phyloP scores from a whole-genome alignment of 352 stramenopile species.

The Phytophthora pistaciae region DNA sequence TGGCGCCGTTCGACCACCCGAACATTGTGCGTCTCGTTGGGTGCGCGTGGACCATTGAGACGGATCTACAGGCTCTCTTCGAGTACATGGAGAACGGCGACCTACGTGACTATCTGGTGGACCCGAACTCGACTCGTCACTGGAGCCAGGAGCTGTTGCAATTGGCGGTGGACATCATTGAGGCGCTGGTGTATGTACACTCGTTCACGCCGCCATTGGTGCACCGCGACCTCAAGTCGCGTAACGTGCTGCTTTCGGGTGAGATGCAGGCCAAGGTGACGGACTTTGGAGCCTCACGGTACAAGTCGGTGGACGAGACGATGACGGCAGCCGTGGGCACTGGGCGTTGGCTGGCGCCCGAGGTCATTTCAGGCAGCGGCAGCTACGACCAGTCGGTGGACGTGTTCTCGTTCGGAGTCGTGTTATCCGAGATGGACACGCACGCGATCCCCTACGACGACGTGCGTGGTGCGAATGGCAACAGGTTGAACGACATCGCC shows the following conservation, averaged over 20 bases:
- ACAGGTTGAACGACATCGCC: slow-evolving; percentile 49
- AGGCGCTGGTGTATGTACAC: slow-evolving; percentile 71
- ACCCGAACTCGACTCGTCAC: slow-evolving; percentile 27
- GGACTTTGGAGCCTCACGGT: slow-evolving; percentile 66
- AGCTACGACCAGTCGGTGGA: slow-evolving; percentile 61
- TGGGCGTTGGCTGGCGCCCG: slow-evolving; percentile 59
- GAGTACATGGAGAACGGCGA: slow-evolving; percentile 77
- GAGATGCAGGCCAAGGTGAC: slow-evolving; percentile 64
- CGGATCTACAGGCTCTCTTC: slow-evolving; percentile 67
- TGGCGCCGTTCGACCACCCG: slow-evolving; percentile 63
- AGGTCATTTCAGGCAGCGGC: slow-evolving; percentile 57
- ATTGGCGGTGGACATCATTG: slow-evolving; percentile 55
- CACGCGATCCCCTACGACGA: slow-evolving; percentile 63
- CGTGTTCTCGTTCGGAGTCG: slow-evolving; percentile 67
- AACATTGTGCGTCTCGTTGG: slow-evolving; percentile 75
- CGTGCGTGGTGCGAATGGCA: slow-evolving; percentile 37
- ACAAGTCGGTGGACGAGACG: slow-evolving; percentile 46
- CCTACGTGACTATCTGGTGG: slow-evolving; percentile 53
- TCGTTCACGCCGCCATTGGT: slow-evolving; percentile 61
- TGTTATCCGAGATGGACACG: slow-evolving; percentile 68
- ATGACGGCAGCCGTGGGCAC: slow-evolving; percentile 69
- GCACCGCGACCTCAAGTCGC: slow-evolving; percentile 72
- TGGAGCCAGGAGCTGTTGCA: slow-evolving; percentile 59
- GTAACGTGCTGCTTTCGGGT: slow-evolving; percentile 54
- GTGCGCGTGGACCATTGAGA: slow-evolving; percentile 66